Conservation (phyloP, 352 stramenopile species). For the Phytophthora cajani region DNA sequence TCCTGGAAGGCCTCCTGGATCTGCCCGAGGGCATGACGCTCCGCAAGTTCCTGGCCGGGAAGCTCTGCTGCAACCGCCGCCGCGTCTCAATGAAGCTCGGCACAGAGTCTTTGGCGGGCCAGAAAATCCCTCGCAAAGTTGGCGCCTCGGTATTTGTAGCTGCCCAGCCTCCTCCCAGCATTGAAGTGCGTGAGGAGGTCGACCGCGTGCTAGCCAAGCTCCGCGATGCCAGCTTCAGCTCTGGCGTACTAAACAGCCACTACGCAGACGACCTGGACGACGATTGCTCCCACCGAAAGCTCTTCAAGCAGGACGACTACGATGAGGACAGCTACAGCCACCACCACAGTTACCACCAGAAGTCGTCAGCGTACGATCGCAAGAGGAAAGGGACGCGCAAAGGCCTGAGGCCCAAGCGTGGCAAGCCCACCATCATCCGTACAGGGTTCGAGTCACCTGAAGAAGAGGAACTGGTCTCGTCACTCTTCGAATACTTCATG, state of each 20-base stretch:
- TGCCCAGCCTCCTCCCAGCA: slow-evolving; percentile 40
- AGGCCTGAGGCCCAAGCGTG: slow-evolving; percentile 31
- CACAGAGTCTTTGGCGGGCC: slow-evolving; percentile 63
- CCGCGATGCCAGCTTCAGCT: slow-evolving; percentile 46
- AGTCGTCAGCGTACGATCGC: slow-evolving; percentile 4
- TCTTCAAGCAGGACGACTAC: slow-evolving; percentile 23
- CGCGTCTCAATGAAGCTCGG: slow-evolving; percentile 79
- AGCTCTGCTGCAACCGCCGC: slow-evolving; percentile 67
- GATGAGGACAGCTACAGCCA: slow-evolving; percentile 5
- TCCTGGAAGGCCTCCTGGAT: slow-evolving; percentile 59
- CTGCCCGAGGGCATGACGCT: slow-evolving; percentile 67
- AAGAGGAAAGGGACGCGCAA: slow-evolving; percentile 24
- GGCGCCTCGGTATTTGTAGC: slow-evolving; percentile 70
- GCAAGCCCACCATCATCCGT: slow-evolving; percentile 73
- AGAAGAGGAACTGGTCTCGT: slow-evolving; percentile 65
- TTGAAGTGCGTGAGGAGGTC: slow-evolving; percentile 43
- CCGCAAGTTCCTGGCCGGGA: slow-evolving; percentile 72
- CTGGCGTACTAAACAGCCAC: slow-evolving; percentile 13
- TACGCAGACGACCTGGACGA: slow-evolving; percentile 15
- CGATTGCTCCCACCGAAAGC: slow-evolving; percentile 6
- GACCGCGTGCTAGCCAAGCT: slow-evolving; percentile 43
- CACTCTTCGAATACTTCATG: slow-evolving; percentile 72
- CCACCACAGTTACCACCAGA: background rate
- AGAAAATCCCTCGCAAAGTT: slow-evolving; percentile 71
- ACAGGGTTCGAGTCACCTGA: slow-evolving; percentile 74